phyloP scores from a whole-genome alignment of 345 rosid species.

The Eucalyptus paniculata region DNA sequence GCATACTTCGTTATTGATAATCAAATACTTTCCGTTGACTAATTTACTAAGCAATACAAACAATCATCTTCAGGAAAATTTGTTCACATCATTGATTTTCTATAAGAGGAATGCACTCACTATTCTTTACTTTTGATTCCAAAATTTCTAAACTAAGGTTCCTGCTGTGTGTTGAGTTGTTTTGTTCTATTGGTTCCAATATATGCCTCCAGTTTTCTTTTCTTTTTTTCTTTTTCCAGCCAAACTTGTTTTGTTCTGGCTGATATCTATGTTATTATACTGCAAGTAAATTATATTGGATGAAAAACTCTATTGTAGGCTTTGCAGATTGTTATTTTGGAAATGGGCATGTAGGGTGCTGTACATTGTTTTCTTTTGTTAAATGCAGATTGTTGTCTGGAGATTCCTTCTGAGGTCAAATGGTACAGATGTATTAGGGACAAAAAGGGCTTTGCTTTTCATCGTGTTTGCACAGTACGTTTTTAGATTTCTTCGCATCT shows the following conservation, averaged over 20 bases:
- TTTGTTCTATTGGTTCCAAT: neutral
- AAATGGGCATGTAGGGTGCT: neutral
- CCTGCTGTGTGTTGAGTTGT: neutral
- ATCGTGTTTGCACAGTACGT: slow-evolving; percentile 63
- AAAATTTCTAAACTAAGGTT: neutral
- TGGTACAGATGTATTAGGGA: slow-evolving; percentile 64
- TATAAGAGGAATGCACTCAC: neutral
- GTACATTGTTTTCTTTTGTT: neutral
- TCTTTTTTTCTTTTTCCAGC: neutral
- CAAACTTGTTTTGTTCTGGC: neutral
- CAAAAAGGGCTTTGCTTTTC: slow-evolving; percentile 63
- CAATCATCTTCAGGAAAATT: neutral
- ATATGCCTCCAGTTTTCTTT: neutral
- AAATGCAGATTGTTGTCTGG: slow-evolving; percentile 78
- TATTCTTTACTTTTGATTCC: neutral
- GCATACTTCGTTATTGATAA: neutral
- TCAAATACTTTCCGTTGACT: neutral
- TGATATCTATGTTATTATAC: neutral
- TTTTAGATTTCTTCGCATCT: slow-evolving; percentile 59
- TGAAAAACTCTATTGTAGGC: neutral
- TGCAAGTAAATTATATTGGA: neutral
- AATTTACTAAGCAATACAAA: neutral
- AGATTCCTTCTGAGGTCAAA: slow-evolving; percentile 53
- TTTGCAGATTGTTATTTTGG: slow-evolving; percentile 31
- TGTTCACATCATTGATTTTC: neutral